A percentile compares a stretch with the other conserved stretches of the same genome.
These are phyloP conservation scores for Gossypium turneri DNA, from an alignment of 345 rosid species.

Conservation along the genomic window DNA sequence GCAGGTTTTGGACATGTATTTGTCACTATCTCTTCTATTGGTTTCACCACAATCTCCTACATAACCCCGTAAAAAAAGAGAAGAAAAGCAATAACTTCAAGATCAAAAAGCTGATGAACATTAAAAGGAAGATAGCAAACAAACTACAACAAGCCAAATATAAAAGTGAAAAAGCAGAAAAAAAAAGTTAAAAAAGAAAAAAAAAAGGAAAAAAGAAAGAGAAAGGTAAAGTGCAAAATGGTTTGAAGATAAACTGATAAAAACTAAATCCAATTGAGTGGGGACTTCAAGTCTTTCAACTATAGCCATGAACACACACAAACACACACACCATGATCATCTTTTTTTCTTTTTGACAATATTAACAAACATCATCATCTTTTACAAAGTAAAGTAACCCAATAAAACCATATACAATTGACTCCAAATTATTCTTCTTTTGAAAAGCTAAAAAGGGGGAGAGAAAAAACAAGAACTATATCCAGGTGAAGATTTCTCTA, in stretches of 20 bases:
- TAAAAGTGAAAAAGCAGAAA: conserved; percentile 9
- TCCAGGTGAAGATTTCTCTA: conserved; percentile 29
- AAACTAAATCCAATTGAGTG: conserved; percentile 37
- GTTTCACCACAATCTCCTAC: conserved; percentile 87
- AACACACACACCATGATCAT: background rate
- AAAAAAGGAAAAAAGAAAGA: conserved; percentile 21
- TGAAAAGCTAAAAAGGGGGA: conserved; percentile 13
- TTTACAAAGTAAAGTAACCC: conserved; percentile 13
- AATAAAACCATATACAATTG: conserved; percentile 6
- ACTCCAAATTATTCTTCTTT: conserved; percentile 6
- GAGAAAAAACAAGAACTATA: background rate
- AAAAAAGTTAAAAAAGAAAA: background rate
- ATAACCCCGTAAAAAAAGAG: background rate
- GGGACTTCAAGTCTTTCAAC: conserved; percentile 29
- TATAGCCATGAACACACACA: conserved; percentile 28
- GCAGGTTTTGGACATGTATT: conserved; percentile 46
- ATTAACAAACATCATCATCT: conserved; percentile 30
- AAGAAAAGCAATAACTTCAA: conserved; percentile 9
- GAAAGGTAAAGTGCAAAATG: conserved; percentile 43
- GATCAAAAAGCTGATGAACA: conserved; percentile 19
- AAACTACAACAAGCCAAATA: conserved; percentile 27
- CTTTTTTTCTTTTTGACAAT: background rate
- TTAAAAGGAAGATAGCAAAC: conserved; percentile 17
- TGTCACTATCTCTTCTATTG: conserved; percentile 74
- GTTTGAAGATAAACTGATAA: conserved; percentile 29